These are phyloP conservation scores for Sclerotinia spermophila DNA, from an alignment of 2,329 filamentous ascomycete genomes.

Conservation along the genomic window DNA sequence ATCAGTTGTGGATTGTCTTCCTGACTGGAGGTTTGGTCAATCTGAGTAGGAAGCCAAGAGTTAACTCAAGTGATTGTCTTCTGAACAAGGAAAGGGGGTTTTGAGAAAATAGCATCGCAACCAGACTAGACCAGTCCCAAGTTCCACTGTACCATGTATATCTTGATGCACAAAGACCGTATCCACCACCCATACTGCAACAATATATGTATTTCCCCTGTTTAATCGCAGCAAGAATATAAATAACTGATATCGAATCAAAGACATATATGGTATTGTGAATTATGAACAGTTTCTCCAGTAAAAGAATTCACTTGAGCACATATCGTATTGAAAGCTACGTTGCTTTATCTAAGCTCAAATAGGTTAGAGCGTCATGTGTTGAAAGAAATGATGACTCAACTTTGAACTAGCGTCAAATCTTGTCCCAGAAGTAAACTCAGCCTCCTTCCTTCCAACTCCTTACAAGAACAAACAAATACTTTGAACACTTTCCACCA, in stretches of 20 bases:
- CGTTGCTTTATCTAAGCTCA: not conserved
- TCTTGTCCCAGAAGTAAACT: conserved; percentile 6
- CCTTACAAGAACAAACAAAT: conserved; percentile 21
- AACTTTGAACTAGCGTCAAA: conserved; percentile 2
- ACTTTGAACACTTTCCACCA: conserved; percentile 25
- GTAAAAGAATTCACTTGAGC: not conserved
- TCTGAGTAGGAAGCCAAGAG: not conserved
- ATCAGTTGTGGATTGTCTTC: not conserved
- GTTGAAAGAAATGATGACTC: not conserved
- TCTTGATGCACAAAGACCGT: not conserved
- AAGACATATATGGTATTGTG: too few species aligned
- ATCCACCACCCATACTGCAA: not conserved
- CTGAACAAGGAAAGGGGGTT: not conserved
- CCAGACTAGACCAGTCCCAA: not conserved
- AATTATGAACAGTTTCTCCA: not conserved
- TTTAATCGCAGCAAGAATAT: too few species aligned
- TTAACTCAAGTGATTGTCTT: not conserved
- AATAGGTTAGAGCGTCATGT: not conserved
- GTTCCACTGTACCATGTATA: not conserved
- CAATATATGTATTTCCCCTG: not conserved
- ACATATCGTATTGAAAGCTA: not conserved
- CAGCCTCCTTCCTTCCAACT: conserved; percentile 11
- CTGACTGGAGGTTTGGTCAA: not conserved
- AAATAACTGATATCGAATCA: not conserved
- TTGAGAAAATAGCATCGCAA: not conserved